These are phyloP conservation scores for Coelastrella sp. DNA, from an alignment of 139 green algal species.

Conservation along the genomic window DNA sequence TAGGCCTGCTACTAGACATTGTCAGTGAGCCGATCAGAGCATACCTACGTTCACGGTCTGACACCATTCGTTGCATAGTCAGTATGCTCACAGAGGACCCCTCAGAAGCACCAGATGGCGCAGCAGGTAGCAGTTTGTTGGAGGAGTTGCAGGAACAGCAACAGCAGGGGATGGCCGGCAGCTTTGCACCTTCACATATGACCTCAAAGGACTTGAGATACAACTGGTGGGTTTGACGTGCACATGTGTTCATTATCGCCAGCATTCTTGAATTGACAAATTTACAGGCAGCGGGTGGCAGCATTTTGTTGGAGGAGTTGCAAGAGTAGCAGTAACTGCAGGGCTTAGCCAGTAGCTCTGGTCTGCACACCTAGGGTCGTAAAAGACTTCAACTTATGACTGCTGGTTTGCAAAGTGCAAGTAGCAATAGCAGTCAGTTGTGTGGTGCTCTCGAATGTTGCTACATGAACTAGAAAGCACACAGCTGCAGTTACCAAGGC, in stretches of 20 bases:
- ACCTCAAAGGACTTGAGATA: background rate
- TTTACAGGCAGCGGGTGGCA: background rate
- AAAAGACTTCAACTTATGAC: too few species aligned
- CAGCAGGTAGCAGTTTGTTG: slow-evolving; percentile 59
- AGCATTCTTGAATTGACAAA: too few species aligned
- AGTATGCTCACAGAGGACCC: slow-evolving; percentile 90
- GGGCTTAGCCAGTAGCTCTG: background rate
- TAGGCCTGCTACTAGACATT: slow-evolving; percentile 83
- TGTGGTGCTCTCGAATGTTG: too few species aligned
- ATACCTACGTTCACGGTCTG: slow-evolving; percentile 83
- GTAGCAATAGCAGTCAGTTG: too few species aligned
- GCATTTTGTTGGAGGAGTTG: slow-evolving; percentile 80
- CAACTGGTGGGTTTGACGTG: background rate
- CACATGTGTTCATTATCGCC: too few species aligned
- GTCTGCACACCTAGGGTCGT: background rate
- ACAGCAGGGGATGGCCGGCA: background rate
- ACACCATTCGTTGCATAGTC: slow-evolving; percentile 96
- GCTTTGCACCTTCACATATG: background rate
- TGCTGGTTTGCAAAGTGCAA: too few species aligned
- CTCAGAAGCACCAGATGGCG: slow-evolving; percentile 27
- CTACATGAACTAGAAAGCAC: too few species aligned
- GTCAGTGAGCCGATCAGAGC: slow-evolving; percentile 81
- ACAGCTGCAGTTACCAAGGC: too few species aligned
- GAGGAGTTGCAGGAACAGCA: slow-evolving; percentile 74
- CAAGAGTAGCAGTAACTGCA: slow-evolving; percentile 9